A percentile compares a stretch with the other conserved stretches of the same genome.
These are phyloP conservation scores for Triticum monococcum DNA, from an alignment of 176 grass and related monocot species.

Conservation along the genomic window DNA sequence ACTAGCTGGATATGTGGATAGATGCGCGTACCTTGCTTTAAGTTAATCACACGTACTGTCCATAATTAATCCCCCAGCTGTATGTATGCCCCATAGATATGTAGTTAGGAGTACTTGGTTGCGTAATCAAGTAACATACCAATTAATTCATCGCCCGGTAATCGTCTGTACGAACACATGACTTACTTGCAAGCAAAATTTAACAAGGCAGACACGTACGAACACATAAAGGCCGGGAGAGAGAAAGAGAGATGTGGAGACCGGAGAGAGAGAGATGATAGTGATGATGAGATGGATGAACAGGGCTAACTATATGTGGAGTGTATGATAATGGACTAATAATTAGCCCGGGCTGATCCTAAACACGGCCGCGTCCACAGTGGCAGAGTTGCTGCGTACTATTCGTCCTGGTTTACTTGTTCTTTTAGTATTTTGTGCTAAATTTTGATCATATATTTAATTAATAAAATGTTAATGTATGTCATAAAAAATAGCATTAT, in stretches of 20 bases:
- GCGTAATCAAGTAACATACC: background rate
- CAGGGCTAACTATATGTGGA: background rate
- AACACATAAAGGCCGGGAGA: background rate
- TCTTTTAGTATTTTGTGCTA: no score
- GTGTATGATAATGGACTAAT: background rate
- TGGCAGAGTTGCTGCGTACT: background rate
- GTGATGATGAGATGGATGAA: background rate
- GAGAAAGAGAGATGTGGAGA: no score
- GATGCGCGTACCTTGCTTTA: background rate
- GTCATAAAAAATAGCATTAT: no score
- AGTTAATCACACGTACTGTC: background rate
- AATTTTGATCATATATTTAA: no score
- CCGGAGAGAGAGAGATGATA: no score
- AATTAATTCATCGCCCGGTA: background rate
- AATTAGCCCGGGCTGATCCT: background rate
- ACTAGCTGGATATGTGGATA: background rate
- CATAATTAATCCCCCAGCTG: background rate
- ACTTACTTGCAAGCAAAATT: constrained; percentile 31
- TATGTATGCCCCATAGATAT: no score
- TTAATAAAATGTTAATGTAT: no score
- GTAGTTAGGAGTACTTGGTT: background rate
- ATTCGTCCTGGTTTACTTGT: no score
- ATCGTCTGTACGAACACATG: background rate
- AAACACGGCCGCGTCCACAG: background rate
- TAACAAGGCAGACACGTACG: background rate